These are phyloP conservation scores for Didymella pinodella DNA, from an alignment of 2,329 filamentous ascomycete genomes.

Conservation along the genomic window DNA sequence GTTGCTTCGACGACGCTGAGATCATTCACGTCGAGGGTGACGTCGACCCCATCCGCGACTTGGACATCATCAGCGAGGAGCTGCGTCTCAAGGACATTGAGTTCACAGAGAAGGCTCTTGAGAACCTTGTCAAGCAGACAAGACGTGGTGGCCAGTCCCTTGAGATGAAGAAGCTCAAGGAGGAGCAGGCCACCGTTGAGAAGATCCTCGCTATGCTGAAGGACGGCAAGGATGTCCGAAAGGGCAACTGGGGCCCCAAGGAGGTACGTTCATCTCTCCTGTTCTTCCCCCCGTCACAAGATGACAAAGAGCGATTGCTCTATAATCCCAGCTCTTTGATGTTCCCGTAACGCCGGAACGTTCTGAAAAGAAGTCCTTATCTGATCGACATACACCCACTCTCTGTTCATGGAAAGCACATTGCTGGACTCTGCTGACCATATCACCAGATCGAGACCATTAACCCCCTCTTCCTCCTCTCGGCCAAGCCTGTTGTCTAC, in stretches of 20 bases:
- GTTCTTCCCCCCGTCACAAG: conserved; percentile 63
- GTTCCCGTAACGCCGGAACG: conserved; percentile 79
- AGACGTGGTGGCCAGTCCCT: conserved; percentile 91
- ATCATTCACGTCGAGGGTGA: conserved; percentile 99
- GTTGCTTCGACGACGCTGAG: conserved; percentile 98
- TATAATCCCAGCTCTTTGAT: conserved; percentile 99
- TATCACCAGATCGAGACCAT: conserved; percentile 85
- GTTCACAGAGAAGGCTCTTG: conserved; percentile 94
- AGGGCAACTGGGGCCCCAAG: conserved; percentile 88
- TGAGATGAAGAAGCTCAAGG: conserved; percentile 96
- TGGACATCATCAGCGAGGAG: conserved; percentile 97
- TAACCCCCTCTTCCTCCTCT: conserved; percentile 93
- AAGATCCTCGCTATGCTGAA: conserved; percentile 85
- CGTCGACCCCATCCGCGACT: conserved; percentile 90
- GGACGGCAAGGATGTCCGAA: conserved; percentile 90
- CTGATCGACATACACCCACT: conserved; percentile 61
- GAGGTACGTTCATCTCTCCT: conserved; percentile 73
- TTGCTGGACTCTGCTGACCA: conserved; percentile 36
- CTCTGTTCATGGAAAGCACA: conserved; percentile 10
- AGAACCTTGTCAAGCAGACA: conserved; percentile 92
- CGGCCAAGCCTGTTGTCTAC: conserved; percentile 96
- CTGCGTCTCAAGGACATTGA: conserved; percentile 98
- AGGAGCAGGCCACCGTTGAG: conserved; percentile 92
- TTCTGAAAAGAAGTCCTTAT: conserved; percentile 85
- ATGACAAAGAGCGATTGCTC: conserved; percentile 99